Conservation (phyloP, 192 early-diverging fungal species). For the Umbelopsis isabellina region DNA sequence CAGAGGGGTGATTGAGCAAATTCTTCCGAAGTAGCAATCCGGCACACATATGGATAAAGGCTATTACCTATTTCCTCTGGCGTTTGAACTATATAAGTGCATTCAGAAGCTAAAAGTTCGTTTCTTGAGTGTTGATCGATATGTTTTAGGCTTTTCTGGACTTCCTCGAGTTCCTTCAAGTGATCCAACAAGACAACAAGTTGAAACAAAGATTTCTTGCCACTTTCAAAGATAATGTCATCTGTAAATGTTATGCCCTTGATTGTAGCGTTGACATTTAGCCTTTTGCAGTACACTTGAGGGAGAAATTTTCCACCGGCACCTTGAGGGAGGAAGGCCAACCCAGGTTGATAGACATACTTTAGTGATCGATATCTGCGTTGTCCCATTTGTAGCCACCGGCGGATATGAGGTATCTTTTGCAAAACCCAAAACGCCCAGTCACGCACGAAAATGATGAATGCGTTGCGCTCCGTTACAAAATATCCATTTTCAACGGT, state of each 20-base stretch:
- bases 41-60: neutral
- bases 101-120: neutral
- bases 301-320: conserved; percentile 5
- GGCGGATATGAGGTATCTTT: conserved; percentile 14
- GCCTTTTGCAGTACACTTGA: neutral
- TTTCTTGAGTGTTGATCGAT: neutral
- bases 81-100: neutral
- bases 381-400: neutral
- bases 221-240: neutral
- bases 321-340: conserved; percentile 17
- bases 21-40: conserved; percentile 17
- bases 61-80: neutral
- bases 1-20: conserved; percentile 15
- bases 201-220: conserved; percentile 16
- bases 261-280: neutral
- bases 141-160: neutral
- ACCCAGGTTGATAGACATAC: neutral
- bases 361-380: neutral
- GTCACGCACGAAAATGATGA: conserved; percentile 3
- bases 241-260: conserved; percentile 2
- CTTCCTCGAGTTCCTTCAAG: neutral
- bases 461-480: neutral
- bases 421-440: conserved; percentile 4
- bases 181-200: conserved; percentile 1
- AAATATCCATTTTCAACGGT: conserved; percentile 11